Evolutionary conservation across 2,329 filamentous ascomycete species (phyloP).

Genomic region (Dactylonectria estremocensis): DNA sequence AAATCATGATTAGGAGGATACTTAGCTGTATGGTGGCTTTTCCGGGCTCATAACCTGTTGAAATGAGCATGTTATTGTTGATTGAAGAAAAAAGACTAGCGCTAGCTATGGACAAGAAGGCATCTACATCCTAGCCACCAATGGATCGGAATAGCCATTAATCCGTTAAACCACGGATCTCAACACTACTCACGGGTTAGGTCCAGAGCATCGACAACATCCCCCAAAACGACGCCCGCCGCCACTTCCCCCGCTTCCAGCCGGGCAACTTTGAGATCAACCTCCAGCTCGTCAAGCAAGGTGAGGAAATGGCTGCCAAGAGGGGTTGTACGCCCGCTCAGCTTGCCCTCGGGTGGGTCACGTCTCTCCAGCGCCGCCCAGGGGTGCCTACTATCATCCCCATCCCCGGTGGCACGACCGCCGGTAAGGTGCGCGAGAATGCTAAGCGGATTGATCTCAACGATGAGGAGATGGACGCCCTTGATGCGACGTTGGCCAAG

Average conservation of each 20-base stretch:
- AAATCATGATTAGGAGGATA: no score
- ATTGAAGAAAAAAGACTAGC: no score
- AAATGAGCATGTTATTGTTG: no score
- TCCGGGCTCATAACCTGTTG: no score
- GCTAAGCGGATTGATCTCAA: slow-evolving; percentile 61
- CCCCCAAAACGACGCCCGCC: slow-evolving; percentile 63
- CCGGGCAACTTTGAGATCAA: slow-evolving; percentile 73
- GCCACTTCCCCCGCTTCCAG: slow-evolving; percentile 69
- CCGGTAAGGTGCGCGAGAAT: slow-evolving; percentile 70
- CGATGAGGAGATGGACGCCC: slow-evolving; percentile 61
- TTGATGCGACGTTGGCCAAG: background rate
- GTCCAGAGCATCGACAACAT: slow-evolving; percentile 70
- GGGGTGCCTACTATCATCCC: slow-evolving; percentile 59
- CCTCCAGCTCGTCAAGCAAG: slow-evolving; percentile 68
- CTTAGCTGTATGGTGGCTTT: no score
- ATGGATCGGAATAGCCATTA: no score
- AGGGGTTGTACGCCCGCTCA: slow-evolving; percentile 73
- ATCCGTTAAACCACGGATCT: no score
- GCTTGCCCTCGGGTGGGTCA: slow-evolving; percentile 74
- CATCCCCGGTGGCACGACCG: slow-evolving; percentile 67
- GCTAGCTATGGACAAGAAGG: no score
- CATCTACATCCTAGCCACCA: no score
- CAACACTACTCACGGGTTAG: slow-evolving; percentile 61
- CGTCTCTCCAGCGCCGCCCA: slow-evolving; percentile 41
- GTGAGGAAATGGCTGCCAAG: slow-evolving; percentile 68